Base-by-base conservation (phyloP, 192 early-diverging fungal genomes). In the Backusella psychrophila region DNA sequence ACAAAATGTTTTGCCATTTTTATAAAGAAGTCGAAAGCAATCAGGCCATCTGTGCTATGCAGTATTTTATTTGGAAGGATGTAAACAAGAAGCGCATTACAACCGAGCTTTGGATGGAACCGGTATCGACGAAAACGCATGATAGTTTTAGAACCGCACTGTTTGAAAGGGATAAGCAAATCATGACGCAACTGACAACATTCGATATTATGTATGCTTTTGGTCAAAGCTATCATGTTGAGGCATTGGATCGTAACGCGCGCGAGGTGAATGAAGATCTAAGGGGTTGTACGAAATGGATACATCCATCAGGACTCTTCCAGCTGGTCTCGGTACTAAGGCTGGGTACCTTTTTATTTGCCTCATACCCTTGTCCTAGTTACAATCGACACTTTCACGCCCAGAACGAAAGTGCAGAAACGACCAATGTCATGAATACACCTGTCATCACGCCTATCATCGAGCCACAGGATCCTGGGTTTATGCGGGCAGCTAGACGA, bases 61-160 rank as follows among this genome's bases (percentile, higher is more conserved):
- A 90, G 56, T 85, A 86, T 52, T 84, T 85, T 67, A 77, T 90
- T 19, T 88, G 81, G 63, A 81, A 82, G 42, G 83, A 87, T 44
- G 31, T 75, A 0, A 42, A 71, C 6, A 83, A 81, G 19, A 84
- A 84, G 1, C 75, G 82, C 31, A 80, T 90, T 3, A 78, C 81
- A 4, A 88, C 89, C 2, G 85, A 90, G 46, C 63, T 90, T 14
- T 90, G 87, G 87, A 84, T 88, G 77, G 89, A 90, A 68, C 89
- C 89, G 4, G 70, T 69, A 15, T 69, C 68, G 1, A 38, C 14
- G 8, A 68, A 69, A 53, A 53, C 44, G 3, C 33, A 69, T 19
- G 68, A 69, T 9, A 76, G 19, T 49, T 39, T 67, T 14, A 56
- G 31, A 21, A 69, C 5, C 2, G 21, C 5, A 31, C 31, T 66